Base-by-base conservation (phyloP, 2,329 filamentous ascomycete species). In the Hirsutella rhossiliensis region DNA sequence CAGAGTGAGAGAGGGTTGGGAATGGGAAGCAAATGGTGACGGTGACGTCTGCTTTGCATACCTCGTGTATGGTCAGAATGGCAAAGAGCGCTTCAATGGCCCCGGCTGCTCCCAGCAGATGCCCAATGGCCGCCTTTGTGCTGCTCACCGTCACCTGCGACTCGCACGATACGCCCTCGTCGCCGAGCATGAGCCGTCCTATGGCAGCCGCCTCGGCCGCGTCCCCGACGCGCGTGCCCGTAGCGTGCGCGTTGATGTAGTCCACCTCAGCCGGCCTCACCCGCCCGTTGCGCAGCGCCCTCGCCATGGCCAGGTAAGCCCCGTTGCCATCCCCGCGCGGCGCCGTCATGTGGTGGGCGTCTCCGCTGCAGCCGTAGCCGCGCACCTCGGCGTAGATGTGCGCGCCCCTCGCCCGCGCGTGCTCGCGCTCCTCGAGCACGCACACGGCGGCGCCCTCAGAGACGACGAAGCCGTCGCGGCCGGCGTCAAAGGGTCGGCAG, bases 241-340 rank as follows among this genome's bases (percentile, higher is more conserved):
- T 98, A 1, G 90, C 92, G 59, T 98, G 92, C 1, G 92, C 92
- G 56, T 97, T 98, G 58, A 98, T 76, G 60, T 98, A 98, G 60
- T 89, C 86, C 5, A 98, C 80, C 36, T 80, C 66, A 1, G 64
- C 64, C 0, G 92, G 89, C 42, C 70, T 71, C 32, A 94, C 57
- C 1, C 72, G 64, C 0, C 88, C 87, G 56, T 85, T 77, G 54
- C 73, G 79, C 47, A 98, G 64, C 0, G 90, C 89, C 51, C 78
- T 78, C 59, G 76, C 83, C 92, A 98, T 98, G 4, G 90, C 84
- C 40, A 85, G 68, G 28, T 80, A 76, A 0, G 92, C 89, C 0
- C 92, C 92, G 41, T 77, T 73, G 1, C 92, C 92, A 56, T 94
- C 82, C 54, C 82, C 80, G 17, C 80, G 78, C 0, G 92, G 92